Evolutionary conservation across 768 basidiomycete genomes (phyloP).

Genomic region (Auriscalpium microsporum): DNA sequence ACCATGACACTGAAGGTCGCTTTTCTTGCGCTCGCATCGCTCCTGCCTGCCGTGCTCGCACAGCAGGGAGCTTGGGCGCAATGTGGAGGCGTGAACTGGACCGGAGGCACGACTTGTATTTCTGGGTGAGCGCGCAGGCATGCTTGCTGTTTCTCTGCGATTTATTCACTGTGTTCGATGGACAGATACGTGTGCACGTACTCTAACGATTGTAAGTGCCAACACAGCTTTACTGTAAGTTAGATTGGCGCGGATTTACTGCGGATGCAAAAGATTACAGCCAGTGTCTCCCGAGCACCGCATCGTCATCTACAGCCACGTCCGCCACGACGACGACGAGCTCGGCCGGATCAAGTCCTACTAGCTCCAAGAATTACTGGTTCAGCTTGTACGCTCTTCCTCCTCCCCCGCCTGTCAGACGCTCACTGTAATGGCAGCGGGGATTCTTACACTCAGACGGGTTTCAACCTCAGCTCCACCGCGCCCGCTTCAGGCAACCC

Average conservation of each 20-base stretch:
- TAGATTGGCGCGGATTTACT: background rate
- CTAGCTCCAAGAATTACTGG: slow-evolving; percentile 33
- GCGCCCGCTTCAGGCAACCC: slow-evolving; percentile 39
- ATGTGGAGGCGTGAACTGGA: slow-evolving; percentile 29
- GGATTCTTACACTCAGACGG: slow-evolving; percentile 53
- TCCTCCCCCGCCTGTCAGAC: background rate
- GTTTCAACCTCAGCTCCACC: slow-evolving; percentile 34
- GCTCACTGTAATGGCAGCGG: slow-evolving; percentile 27
- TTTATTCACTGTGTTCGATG: too few species aligned
- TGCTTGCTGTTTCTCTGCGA: background rate
- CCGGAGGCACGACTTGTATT: slow-evolving; percentile 34
- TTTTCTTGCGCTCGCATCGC: too few species aligned
- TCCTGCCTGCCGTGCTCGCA: background rate
- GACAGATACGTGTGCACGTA: slow-evolving; percentile 18
- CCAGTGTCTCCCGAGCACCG: slow-evolving; percentile 30
- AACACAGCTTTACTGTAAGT: background rate
- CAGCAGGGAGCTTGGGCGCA: slow-evolving; percentile 1
- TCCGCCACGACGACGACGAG: too few species aligned
- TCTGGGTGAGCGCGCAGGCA: slow-evolving; percentile 23
- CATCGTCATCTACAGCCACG: background rate
- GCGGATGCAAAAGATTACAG: slow-evolving; percentile 27
- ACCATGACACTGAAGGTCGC: too few species aligned
- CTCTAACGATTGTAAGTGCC: slow-evolving; percentile 23
- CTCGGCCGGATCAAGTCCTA: too few species aligned
- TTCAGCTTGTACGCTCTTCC: slow-evolving; percentile 42